Conservation (phyloP, 768 basidiomycete genomes). For the Phaeotremella skinneri region DNA sequence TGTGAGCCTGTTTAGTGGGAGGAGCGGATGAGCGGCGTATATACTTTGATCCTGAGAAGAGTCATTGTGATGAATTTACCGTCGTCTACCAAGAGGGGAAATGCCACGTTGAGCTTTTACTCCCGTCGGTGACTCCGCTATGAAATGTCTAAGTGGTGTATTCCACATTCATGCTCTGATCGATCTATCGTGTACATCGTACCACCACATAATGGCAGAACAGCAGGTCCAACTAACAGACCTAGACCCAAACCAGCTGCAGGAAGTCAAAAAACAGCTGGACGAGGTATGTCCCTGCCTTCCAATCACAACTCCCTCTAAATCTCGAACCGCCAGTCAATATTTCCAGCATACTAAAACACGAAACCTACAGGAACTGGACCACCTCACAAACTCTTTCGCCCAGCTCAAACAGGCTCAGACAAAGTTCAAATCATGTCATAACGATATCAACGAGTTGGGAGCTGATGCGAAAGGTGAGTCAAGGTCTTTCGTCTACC, state of each 20-base stretch:
- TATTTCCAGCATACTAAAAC: background rate
- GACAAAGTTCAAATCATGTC: conserved; percentile 82
- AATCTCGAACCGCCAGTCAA: too few relatives aligned
- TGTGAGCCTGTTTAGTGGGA: conserved; percentile 33
- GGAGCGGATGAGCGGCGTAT: background rate
- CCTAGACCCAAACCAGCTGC: conserved; percentile 78
- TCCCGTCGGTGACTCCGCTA: too few relatives aligned
- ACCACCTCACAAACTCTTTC: conserved; percentile 86
- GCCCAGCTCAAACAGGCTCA: conserved; percentile 90
- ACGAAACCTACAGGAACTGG: conserved; percentile 68
- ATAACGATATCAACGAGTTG: conserved; percentile 73
- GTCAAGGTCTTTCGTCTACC: conserved; percentile 8
- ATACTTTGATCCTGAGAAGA: background rate
- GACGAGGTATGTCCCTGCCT: conserved; percentile 67
- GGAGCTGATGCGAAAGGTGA: conserved; percentile 62
- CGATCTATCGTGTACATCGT: too few relatives aligned
- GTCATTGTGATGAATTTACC: background rate
- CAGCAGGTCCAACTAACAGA: conserved; percentile 72
- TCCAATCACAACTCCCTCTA: too few relatives aligned
- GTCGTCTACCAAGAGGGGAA: background rate
- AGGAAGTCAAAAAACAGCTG: conserved; percentile 84
- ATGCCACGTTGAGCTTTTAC: background rate
- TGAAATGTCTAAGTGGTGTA: too few relatives aligned
- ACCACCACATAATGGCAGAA: conserved; percentile 57
- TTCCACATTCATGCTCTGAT: too few relatives aligned